phyloP scores from a whole-genome alignment of 768 basidiomycete genomes.

The Crepidotus variabilis region DNA sequence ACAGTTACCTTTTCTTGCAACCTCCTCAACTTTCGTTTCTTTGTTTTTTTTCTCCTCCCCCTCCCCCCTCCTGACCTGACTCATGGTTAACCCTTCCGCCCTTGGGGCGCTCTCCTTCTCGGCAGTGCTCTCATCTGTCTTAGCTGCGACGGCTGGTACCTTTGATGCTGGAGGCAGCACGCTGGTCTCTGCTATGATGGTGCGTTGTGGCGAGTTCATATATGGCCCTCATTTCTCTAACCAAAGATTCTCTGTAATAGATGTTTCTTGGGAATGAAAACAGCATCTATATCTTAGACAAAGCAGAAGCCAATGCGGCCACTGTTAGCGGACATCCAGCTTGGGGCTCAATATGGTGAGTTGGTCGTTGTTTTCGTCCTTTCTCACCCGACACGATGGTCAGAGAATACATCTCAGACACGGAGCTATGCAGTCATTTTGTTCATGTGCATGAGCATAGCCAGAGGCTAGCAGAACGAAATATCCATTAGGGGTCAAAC shows the following conservation, averaged over 20 bases:
- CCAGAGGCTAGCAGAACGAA: too few relatives aligned
- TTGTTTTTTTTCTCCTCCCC: background rate
- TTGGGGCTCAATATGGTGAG: conserved; percentile 68
- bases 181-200: conserved; percentile 52
- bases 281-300: conserved; percentile 88
- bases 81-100: background rate
- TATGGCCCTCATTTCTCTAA: background rate
- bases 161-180: conserved; percentile 45
- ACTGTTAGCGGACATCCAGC: conserved; percentile 67
- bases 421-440: background rate
- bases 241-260: conserved; percentile 27
- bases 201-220: conserved; percentile 19
- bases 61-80: background rate
- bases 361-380: background rate
- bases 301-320: conserved; percentile 73
- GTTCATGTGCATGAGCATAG: too few relatives aligned
- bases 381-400: background rate
- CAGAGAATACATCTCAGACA: background rate
- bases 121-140: conserved; percentile 26
- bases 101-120: conserved; percentile 7
- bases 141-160: conserved; percentile 37
- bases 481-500: too few relatives aligned
- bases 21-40: background rate
- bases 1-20: background rate
- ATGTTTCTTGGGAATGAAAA: conserved; percentile 78